phyloP scores from a whole-genome alignment of 371 early-diverging fungal species.

The Actinomortierella ambigua region DNA sequence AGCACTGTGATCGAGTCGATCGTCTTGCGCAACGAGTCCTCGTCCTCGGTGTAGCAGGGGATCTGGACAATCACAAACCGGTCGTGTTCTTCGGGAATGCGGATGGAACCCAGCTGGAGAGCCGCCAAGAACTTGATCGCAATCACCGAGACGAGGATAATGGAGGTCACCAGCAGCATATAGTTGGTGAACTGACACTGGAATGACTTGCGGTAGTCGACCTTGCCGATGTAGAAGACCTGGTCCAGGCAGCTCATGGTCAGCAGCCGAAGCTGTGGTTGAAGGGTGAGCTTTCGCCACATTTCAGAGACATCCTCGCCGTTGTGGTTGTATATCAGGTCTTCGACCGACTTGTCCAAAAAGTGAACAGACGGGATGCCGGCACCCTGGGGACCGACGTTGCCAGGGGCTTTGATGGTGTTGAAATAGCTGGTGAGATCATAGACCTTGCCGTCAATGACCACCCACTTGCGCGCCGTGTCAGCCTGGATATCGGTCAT shows the following conservation, averaged over 20 bases:
- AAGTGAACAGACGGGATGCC: slow-evolving; percentile 55
- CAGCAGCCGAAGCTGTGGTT: slow-evolving; percentile 55
- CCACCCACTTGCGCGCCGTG: slow-evolving; percentile 59
- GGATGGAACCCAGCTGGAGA: slow-evolving; percentile 76
- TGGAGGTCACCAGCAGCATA: slow-evolving; percentile 79
- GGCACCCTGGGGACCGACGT: slow-evolving; percentile 44
- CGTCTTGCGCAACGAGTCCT: slow-evolving; percentile 72
- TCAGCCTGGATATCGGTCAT: slow-evolving; percentile 34
- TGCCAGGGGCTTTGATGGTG: slow-evolving; percentile 35
- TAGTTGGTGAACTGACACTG: slow-evolving; percentile 89
- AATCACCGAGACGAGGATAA: slow-evolving; percentile 85
- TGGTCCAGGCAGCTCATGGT: slow-evolving; percentile 76
- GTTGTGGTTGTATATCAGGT: slow-evolving; percentile 66
- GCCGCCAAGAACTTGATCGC: slow-evolving; percentile 94
- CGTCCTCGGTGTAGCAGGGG: slow-evolving; percentile 86
- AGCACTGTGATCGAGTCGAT: slow-evolving; percentile 73
- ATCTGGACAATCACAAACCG: slow-evolving; percentile 93
- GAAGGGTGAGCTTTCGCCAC: slow-evolving; percentile 63
- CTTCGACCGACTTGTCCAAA: slow-evolving; percentile 45
- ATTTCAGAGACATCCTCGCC: slow-evolving; percentile 50
- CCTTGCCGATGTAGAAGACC: slow-evolving; percentile 84
- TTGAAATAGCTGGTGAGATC: slow-evolving; percentile 60
- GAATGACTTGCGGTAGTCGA: slow-evolving; percentile 84
- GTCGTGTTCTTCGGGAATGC: slow-evolving; percentile 84
- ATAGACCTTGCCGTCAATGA: slow-evolving; percentile 67